Percentiles rank a stretch among this genome's conserved stretches.
These are phyloP conservation scores for Euryodendron excelsum DNA, from an alignment of 148 eudicot genomes.

Conservation along the genomic window DNA sequence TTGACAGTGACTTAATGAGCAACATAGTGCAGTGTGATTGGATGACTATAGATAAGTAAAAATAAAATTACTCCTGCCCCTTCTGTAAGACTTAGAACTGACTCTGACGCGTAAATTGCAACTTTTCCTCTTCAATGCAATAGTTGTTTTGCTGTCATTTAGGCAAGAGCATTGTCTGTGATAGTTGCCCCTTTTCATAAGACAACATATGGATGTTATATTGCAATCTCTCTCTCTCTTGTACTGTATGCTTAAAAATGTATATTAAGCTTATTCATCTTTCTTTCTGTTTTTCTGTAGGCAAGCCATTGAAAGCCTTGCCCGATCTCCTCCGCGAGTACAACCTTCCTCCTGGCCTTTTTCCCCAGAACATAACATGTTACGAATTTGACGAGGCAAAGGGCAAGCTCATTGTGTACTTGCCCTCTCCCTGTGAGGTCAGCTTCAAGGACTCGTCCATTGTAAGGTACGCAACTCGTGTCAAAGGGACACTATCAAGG, in stretches of 20 bases:
- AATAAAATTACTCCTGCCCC: neutral
- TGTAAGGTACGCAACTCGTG: constrained; percentile 63
- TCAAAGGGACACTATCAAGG: constrained; percentile 63
- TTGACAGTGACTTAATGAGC: neutral
- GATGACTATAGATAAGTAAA: neutral
- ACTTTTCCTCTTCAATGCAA: neutral
- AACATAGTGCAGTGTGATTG: neutral
- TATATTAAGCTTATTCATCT: neutral
- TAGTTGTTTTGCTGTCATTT: neutral
- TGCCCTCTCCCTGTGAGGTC: constrained; percentile 69
- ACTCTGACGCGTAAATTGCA: neutral
- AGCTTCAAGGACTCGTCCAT: constrained; percentile 78
- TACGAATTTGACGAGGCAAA: constrained; percentile 72
- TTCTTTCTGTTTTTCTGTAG: constrained; percentile 26
- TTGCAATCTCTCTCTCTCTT: neutral
- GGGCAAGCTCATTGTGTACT: constrained; percentile 62
- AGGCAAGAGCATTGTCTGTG: too few species aligned
- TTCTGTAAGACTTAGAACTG: neutral
- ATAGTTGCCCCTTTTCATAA: neutral
- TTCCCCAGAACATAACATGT: constrained; percentile 67
- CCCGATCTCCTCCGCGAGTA: constrained; percentile 75
- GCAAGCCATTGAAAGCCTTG: constrained; percentile 62
- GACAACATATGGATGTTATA: neutral
- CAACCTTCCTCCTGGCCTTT: constrained; percentile 75
- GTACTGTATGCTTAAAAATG: neutral